Conservation (phyloP, 176 grass and related monocot species). For the Musa itinerans region DNA sequence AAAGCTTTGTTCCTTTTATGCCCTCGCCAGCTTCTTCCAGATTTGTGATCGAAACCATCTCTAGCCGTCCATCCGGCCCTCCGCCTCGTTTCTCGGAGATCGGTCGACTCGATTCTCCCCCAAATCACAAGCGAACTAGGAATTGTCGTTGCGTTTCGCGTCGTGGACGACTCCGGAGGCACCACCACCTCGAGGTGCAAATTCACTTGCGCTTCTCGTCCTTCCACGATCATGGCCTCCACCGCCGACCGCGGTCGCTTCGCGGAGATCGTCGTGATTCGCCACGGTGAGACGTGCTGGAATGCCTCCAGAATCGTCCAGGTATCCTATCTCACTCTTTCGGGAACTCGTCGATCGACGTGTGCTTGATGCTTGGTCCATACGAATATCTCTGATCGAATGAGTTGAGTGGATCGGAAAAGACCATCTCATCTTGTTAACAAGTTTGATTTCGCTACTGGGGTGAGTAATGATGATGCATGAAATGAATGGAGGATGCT, state of each 20-base stretch:
- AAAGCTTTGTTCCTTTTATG: too few relatives aligned
- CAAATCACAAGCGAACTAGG: background rate
- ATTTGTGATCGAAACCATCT: too few relatives aligned
- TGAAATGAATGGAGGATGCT: too few relatives aligned
- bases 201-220: background rate
- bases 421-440: too few relatives aligned
- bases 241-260: slow-evolving; percentile 21
- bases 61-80: too few relatives aligned
- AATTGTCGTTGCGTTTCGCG: background rate
- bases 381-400: background rate
- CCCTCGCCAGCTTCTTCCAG: too few relatives aligned
- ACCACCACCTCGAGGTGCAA: too few relatives aligned
- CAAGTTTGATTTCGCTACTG: too few relatives aligned
- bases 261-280: slow-evolving; percentile 68
- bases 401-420: background rate
- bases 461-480: too few relatives aligned
- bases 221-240: background rate
- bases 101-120: background rate
- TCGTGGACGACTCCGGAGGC: background rate
- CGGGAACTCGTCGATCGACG: background rate
- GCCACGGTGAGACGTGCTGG: slow-evolving; percentile 70
- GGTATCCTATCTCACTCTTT: slow-evolving; percentile 20
- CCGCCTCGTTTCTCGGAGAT: too few relatives aligned
- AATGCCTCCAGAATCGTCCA: slow-evolving; percentile 70
- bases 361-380: background rate